phyloP scores from a whole-genome alignment of 192 early-diverging fungal genomes.

The Geosiphon pyriformis region DNA sequence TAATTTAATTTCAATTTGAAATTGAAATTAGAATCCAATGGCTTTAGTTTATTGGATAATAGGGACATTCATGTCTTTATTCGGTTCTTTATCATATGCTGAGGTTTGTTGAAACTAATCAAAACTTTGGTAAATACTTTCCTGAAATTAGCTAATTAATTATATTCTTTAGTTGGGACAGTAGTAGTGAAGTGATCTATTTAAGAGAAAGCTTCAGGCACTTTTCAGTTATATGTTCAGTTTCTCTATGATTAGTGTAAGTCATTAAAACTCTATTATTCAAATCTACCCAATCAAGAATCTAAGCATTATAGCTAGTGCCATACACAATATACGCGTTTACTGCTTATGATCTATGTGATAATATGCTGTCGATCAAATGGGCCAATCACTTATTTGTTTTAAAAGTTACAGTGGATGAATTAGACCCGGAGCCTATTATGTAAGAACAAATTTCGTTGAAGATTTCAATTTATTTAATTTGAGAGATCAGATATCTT shows the following conservation, averaged over 20 bases:
- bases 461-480: no score
- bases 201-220: neutral
- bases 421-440: no score
- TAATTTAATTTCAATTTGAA: no score
- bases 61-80: neutral
- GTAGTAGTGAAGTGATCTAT: neutral
- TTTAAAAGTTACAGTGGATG: no score
- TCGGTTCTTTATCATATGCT: neutral
- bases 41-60: conserved; percentile 1
- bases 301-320: no score
- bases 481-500: no score
- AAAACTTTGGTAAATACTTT: neutral
- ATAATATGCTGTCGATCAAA: neutral
- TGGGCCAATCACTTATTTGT: neutral
- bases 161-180: neutral
- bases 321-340: neutral
- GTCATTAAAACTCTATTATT: no score
- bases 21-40: neutral
- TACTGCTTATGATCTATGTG: neutral
- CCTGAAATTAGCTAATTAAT: neutral
- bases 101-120: neutral
- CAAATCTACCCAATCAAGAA: no score
- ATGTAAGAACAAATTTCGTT: no score
- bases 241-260: neutral
- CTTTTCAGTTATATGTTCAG: neutral